Evolutionary conservation across 805 yeast genomes (phyloP), one percentile per base, ranked within the genome.

Genomic region (Suhomyces tanzawaensis): DNA sequence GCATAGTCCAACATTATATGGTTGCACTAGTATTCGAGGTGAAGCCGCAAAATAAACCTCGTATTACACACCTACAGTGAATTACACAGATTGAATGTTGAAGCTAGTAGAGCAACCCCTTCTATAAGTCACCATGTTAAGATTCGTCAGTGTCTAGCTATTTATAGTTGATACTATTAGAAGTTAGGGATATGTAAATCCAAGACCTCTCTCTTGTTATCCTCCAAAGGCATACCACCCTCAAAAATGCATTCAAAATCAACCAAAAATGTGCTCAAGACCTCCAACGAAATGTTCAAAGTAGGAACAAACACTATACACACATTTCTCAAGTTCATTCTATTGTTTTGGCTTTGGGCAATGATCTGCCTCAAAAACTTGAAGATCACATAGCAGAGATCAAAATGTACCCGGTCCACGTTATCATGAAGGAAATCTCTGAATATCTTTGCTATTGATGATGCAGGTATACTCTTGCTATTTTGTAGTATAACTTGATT

Each of bases 261-360:
- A 29, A 73, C 74, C 39, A 85, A 68, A 36, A 84, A 72, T 11
- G 77, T 72, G 28, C 72, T 71, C 29, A 85, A 64, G 8, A 83
- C 69, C 36, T 76, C 79, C 12, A 80, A 69, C 1, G 90, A 77
- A 32, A 86, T 66, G 45, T 81, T 81, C 47, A 85, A 66, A 0
- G 95, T 85, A 3, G 95, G 93, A 4, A 87, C 84, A 54, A 85
- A 85, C 4, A 85, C 93, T 55, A 85, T 85, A 51, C 88, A 80
- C 36, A 77, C 64, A 52, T 93, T 91, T 47, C 85, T 71, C 41
- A 85, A 63, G 42, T 82, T 84, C 99, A 91, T 91, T 60, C 88
- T 81, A 64, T 90, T 91, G 41, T 66, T 61, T 11, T 75, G 74
- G 42, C 71, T 73, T 49, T 81, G 74, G 29, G 75, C 69, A 33